Conservation (phyloP, 768 basidiomycete species). For the Lactifluus hygrophoroides region DNA sequence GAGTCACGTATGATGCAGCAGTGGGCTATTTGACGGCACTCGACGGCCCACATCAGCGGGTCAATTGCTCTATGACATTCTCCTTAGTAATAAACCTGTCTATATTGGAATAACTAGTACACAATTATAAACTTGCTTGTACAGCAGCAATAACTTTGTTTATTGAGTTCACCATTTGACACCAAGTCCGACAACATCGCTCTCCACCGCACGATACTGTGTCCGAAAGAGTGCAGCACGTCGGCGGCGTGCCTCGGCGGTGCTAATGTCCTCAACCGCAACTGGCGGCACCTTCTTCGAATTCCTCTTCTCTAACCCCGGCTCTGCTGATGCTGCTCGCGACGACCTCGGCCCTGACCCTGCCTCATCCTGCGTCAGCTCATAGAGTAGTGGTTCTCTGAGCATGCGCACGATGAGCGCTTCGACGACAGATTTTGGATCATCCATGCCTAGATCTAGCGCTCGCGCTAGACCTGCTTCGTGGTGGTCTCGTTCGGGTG, state of each 20-base stretch:
- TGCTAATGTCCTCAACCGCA: slow-evolving; percentile 29
- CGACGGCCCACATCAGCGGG: not conserved
- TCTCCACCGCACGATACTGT: slow-evolving; percentile 76
- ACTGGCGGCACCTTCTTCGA: not conserved
- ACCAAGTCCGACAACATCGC: slow-evolving; percentile 57
- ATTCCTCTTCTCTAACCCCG: slow-evolving; percentile 15
- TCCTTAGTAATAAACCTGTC: no score
- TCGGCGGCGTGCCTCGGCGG: slow-evolving; percentile 37
- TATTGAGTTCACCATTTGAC: slow-evolving; percentile 21
- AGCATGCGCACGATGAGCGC: slow-evolving; percentile 32
- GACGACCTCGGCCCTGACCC: not conserved
- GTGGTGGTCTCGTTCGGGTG: not conserved
- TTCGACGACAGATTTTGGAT: no score
- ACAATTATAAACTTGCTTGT: no score
- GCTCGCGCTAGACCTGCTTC: not conserved
- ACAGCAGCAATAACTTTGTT: no score
- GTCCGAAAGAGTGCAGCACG: slow-evolving; percentile 65
- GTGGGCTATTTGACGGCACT: not conserved
- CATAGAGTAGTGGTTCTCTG: slow-evolving; percentile 31
- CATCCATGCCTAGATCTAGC: not conserved
- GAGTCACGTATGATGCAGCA: no score
- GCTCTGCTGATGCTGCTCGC: no score
- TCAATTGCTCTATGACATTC: not conserved
- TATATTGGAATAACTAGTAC: no score
- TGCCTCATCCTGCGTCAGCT: slow-evolving; percentile 15